Evolutionary conservation across 345 rosid genomes (phyloP), one percentile per base, ranked within the genome.

Genomic region (Ceriops decandra): DNA sequence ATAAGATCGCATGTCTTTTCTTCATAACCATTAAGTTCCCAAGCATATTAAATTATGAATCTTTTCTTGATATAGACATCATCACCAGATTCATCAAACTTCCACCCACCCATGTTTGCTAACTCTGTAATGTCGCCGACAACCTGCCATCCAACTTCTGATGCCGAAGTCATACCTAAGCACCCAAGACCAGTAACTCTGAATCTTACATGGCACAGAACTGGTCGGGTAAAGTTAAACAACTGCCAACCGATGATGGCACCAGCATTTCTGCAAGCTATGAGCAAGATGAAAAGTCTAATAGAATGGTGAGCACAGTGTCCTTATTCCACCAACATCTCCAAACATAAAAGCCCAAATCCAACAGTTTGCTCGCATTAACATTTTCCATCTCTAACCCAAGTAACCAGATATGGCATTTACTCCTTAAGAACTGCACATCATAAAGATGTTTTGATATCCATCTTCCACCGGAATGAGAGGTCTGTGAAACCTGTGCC

Each of bases 321-420:
- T 56, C 61, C 73, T 77, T 77, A 75, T 63, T 84, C 71, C 69
- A 74, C 67, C 72, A 56, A 74, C 62, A 63, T 80, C 69, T 57
- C 53, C 62, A 68, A 64, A 71, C 69, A 74, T 54, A 31, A 36
- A 36, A 64, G 66, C 75, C 70, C 30, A 69, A 68, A 75, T 71
- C 78, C 79, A 67, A 56, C 69, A 60, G 70, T 76, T 76, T 66
- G 76, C 79, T 80, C 84, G 21, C 74, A 69, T 64, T 71, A 72
- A 82, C 74, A 80, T 7, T 60, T 67, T 70, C 80, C 70, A 80
- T 74, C 83, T 72, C 82, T 85, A 68, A 56, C 76, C 80, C 76
- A 70, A 22, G 79, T 75, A 76, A 83, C 78, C 85, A 70, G 60
- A 68, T 66, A 69, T 71, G 75, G 80, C 81, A 77, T 71, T 82